These are phyloP conservation scores for Stagonosporopsis cucurbitacearum DNA, from an alignment of 2,329 filamentous ascomycete species.

Conservation along the genomic window DNA sequence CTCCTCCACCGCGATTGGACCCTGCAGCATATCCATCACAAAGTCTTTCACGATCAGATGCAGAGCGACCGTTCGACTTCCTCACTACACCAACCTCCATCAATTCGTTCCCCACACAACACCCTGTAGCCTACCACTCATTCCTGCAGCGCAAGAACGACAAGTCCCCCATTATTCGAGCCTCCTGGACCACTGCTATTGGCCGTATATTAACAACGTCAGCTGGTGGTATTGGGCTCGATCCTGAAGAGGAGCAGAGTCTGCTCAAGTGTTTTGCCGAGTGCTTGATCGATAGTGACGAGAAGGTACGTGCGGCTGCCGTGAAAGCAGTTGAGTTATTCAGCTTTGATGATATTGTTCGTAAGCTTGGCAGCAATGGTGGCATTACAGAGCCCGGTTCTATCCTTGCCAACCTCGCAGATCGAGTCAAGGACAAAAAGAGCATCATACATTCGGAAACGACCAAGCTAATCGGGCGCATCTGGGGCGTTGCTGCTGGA, in stretches of 20 bases:
- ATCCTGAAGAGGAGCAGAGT: conserved; percentile 77
- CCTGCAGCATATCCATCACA: conserved; percentile 84
- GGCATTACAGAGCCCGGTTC: conserved; percentile 78
- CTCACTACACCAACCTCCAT: conserved; percentile 84
- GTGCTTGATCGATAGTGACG: conserved; percentile 85
- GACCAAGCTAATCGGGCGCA: conserved; percentile 80
- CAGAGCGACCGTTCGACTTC: conserved; percentile 58
- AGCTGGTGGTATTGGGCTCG: conserved; percentile 86
- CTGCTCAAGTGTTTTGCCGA: conserved; percentile 78
- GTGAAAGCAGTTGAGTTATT: conserved; percentile 84
- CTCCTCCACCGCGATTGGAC: conserved; percentile 74
- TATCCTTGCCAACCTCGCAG: conserved; percentile 79
- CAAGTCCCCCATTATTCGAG: conserved; percentile 80
- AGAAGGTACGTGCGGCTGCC: conserved; percentile 88
- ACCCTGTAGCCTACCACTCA: conserved; percentile 78
- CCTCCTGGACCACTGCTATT: conserved; percentile 83
- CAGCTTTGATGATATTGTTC: conserved; percentile 78
- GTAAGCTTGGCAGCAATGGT: conserved; percentile 79
- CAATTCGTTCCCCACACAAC: conserved; percentile 85
- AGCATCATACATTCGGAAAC: conserved; percentile 82
- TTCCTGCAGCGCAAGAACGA: conserved; percentile 88
- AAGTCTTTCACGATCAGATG: conserved; percentile 55
- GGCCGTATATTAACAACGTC: conserved; percentile 90
- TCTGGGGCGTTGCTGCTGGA: conserved; percentile 92
- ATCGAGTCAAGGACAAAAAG: conserved; percentile 87